These are phyloP conservation scores for Pyricularia sp. DNA, from an alignment of 2,329 filamentous ascomycete species.

Conservation along the genomic window DNA sequence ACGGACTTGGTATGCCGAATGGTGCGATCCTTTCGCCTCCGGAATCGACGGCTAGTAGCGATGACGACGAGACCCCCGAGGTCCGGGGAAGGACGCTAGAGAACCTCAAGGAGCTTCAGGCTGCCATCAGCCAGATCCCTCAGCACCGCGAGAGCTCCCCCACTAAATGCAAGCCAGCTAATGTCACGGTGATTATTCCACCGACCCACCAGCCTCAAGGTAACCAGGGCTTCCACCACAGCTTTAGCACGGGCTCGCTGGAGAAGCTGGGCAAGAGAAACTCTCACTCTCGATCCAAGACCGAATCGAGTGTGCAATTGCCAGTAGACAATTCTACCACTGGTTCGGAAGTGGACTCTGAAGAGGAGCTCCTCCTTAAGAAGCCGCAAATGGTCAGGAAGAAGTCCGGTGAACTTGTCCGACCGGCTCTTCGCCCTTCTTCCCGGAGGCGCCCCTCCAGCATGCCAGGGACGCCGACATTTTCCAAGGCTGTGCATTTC, in stretches of 20 bases:
- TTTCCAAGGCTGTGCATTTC: constrained; percentile 96
- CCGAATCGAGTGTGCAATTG: constrained; percentile 41
- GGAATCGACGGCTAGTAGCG: constrained; percentile 77
- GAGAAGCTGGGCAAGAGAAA: constrained; percentile 32
- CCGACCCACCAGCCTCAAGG: neutral
- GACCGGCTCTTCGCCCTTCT: constrained; percentile 75
- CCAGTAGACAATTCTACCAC: constrained; percentile 37
- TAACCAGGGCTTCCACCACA: constrained; percentile 23
- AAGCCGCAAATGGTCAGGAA: constrained; percentile 95
- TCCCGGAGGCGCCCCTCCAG: constrained; percentile 81
- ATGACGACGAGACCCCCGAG: constrained; percentile 59
- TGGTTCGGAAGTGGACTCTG: constrained; percentile 54
- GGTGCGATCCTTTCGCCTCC: constrained; percentile 87
- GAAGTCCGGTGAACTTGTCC: constrained; percentile 94
- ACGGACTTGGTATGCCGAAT: constrained; percentile 63
- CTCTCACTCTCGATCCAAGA: constrained; percentile 44
- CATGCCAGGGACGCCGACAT: constrained; percentile 95
- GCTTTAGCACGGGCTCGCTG: constrained; percentile 37
- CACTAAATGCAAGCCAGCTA: constrained; percentile 13
- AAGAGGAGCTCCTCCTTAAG: constrained; percentile 51
- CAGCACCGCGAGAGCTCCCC: constrained; percentile 53
- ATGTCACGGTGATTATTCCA: neutral
- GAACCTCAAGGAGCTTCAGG: constrained; percentile 61
- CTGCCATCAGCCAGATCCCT: constrained; percentile 73
- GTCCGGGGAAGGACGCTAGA: constrained; percentile 38